Base-by-base conservation (phyloP, 225 moss, liverwort and hornwort genomes). In the Polytrichum commune region DNA sequence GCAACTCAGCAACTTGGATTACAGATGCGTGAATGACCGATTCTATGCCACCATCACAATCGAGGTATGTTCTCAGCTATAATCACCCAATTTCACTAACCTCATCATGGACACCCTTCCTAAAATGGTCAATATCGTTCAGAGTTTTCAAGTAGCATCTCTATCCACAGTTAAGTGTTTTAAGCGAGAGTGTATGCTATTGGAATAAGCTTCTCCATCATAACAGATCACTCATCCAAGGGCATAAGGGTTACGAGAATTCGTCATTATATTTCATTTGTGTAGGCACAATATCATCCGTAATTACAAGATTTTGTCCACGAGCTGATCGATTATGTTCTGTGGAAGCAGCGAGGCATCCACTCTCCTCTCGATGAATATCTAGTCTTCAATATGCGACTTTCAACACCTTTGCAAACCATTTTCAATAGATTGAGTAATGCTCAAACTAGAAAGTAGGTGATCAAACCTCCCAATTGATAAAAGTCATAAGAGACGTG, bases 1-100 rank as follows among this genome's bases (percentile, higher is more conserved):
- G 18, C 77, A 70, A 69, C 55, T 82, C 54, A 65, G 60, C 32
- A 64, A 67, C 26, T 56, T 87, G 70, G 77, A 81, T 19, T 87
- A 63, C 19, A 33, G 64, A 27, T 58, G 54, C 62, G 19, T 19
- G 61, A 64, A 83, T 55, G 68, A 69, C 22, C 72, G 69, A 5
- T 78, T 83, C 25, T 71, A 35, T 38, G 83, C 83, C 68, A 76
- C 27, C 10, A 13, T 87, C 27, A 74, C 58, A 66, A 67, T 81
- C 25, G 80, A 70, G 65, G 65, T 65, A 65, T 13, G 10, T 18
- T 19, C 32, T 28, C 19, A 22, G 10, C 18, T 28, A 10, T 64
- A 63, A 63, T 63, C 24, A 38, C 38, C 63, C 7, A 63, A 18
- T 63, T 29, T 4, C 27, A 27, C 5, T 62, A 26, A 62, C 25